Evolutionary conservation across 2,329 filamentous ascomycete species (phyloP), one percentile per base, ranked within the genome.

Genomic region (Anisogramma anomala): DNA sequence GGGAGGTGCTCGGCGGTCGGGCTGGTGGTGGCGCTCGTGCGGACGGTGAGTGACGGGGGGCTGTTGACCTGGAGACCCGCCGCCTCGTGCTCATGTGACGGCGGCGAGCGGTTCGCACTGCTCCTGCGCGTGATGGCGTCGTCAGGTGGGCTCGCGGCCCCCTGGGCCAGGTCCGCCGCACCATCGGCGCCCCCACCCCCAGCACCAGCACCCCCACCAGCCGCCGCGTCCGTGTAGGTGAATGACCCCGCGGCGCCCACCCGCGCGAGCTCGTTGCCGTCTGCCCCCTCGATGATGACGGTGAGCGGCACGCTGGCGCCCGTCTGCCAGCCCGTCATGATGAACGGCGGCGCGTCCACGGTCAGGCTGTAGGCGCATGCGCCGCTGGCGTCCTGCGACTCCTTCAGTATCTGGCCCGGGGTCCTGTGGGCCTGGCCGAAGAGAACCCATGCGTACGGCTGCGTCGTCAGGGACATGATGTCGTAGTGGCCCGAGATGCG

Each of bases 401-500:
- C 64, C 55, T 80, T 79, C 33, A 74, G 70, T 18, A 87, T 68
- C 42, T 79, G 71, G 43, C 79, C 79, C 41, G 75, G 68, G 58
- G 79, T 82, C 58, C 79, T 79, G 53, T 82, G 76, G n/a, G 35
- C 36, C 7, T 73, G 70, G n/a, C 85, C 86, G 60, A 94, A 93
- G 34, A 79, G 38, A 41, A 94, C 61, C 49, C 65, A 79, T 53
- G 84, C 78, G 37, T 68, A 68, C 2, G 71, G 66, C 41, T 65
- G 55, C 31, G 66, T 71, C 44, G 68, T 71, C 59, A 79, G 72
- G 43, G 62, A 56, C 48, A 70, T 61, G 46, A 94, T 63, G 55
- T 94, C 82, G 63, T 84, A 84, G 46, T 79, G 72, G 32, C 82
- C 81, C 39, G 79, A 77, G 22, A 94, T 73, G 56, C 84, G 81